Percentiles rank a stretch among this genome's conserved stretches.
These are phyloP conservation scores for Hermanozyma aechmeae DNA, from an alignment of 805 yeast species.

Conservation along the genomic window DNA sequence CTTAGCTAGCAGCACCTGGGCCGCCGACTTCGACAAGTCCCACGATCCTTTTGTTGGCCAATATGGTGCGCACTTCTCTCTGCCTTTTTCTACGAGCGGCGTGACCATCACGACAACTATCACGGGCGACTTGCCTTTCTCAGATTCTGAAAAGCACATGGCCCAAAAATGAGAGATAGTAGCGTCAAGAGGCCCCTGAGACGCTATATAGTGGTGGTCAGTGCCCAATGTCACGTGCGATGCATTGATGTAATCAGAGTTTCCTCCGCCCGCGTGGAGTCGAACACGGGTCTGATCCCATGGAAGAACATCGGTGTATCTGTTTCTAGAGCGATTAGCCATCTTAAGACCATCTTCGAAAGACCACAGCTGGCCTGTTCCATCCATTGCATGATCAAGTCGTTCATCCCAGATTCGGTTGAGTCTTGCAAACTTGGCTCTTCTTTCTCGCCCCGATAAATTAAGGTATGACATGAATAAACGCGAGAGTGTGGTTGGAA, in stretches of 20 bases:
- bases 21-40: conserved; percentile 11
- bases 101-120: conserved; percentile 32
- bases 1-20: no score
- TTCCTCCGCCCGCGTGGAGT: conserved; percentile 14
- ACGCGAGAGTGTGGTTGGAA: no score
- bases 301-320: conserved; percentile 58
- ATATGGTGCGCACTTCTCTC: conserved; percentile 9
- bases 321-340: conserved; percentile 21
- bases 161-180: conserved; percentile 1
- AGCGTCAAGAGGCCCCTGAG: not conserved
- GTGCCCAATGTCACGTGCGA: conserved; percentile 17
- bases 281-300: conserved; percentile 52
- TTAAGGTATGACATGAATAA: no score
- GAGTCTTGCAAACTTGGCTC: no score
- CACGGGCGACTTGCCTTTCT: conserved; percentile 13
- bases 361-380: no score
- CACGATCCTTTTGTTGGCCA: conserved; percentile 16
- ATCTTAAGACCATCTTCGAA: no score
- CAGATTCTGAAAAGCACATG: conserved; percentile 28
- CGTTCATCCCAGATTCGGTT: no score
- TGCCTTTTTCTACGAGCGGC: conserved; percentile 9
- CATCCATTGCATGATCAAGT: no score
- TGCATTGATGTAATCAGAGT: conserved; percentile 31
- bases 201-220: not conserved
- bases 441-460: no score